Conservation (phyloP, 768 basidiomycete genomes). For the Russula brevipes region DNA sequence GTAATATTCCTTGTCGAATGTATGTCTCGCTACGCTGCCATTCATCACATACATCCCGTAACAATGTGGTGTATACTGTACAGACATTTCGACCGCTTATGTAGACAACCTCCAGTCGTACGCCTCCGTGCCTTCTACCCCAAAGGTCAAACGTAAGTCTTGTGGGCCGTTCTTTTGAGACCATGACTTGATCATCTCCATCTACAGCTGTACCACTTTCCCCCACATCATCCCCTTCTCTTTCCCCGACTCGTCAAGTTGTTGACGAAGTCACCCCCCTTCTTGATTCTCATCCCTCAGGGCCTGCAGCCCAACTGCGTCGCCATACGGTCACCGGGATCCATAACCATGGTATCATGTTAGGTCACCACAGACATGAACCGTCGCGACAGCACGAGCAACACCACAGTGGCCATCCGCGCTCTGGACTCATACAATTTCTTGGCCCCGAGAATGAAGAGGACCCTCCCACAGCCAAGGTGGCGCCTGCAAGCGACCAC, state of each 20-base stretch:
- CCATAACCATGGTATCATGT: conserved; percentile 19
- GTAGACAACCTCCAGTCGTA: conserved; percentile 67
- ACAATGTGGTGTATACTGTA: conserved; percentile 3
- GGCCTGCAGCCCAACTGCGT: background rate
- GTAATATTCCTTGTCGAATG: conserved; percentile 79
- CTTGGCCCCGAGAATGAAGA: background rate
- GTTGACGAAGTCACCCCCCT: conserved; percentile 14
- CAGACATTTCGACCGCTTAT: conserved; percentile 71
- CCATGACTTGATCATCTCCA: background rate
- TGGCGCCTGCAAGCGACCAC: background rate
- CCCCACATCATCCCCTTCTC: background rate
- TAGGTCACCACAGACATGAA: conserved; percentile 38
- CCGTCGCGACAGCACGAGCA: conserved; percentile 27
- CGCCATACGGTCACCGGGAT: conserved; percentile 3
- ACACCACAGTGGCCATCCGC: conserved; percentile 25
- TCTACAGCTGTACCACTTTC: background rate
- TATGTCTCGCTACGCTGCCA: conserved; percentile 31
- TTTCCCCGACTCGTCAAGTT: background rate
- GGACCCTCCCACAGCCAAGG: background rate
- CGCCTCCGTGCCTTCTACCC: conserved; percentile 39
- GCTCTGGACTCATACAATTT: conserved; percentile 2
- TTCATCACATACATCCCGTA: background rate
- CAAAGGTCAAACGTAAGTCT: conserved; percentile 19
- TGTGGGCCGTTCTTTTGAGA: background rate
- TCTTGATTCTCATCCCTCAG: background rate